These are phyloP conservation scores for Tulasnella sp. DNA, from an alignment of 768 basidiomycete species.

Conservation along the genomic window DNA sequence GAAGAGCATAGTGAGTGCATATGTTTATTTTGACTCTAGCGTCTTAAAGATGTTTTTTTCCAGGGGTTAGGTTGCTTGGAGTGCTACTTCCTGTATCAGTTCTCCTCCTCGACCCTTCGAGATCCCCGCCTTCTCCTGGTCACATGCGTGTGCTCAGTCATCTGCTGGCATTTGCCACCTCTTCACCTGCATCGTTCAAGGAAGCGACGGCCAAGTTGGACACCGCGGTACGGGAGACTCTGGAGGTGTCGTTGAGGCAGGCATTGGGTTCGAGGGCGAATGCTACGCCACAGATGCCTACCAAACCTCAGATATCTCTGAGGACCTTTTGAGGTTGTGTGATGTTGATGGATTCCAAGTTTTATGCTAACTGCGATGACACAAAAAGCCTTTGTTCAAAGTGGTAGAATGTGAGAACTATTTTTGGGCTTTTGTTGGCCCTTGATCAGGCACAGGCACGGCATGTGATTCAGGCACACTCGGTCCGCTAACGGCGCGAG, in stretches of 20 bases:
- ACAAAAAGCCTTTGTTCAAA: too few species aligned
- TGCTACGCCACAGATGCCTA: conserved; percentile 25
- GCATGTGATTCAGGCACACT: too few species aligned
- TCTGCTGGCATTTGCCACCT: conserved; percentile 56
- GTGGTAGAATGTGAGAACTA: too few species aligned
- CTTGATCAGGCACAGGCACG: too few species aligned
- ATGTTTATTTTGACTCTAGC: not conserved
- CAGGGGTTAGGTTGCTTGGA: conserved; percentile 54
- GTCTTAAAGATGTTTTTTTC: conserved; percentile 1
- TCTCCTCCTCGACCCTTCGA: conserved; percentile 48
- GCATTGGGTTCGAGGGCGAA: conserved; percentile 42
- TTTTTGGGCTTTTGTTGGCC: too few species aligned
- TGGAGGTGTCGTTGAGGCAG: conserved; percentile 70
- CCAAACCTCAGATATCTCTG: conserved; percentile 68
- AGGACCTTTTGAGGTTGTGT: conserved; percentile 15
- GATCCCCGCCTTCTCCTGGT: conserved; percentile 32
- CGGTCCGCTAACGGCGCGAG: too few species aligned
- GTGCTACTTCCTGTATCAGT: conserved; percentile 65
- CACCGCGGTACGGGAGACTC: conserved; percentile 37
- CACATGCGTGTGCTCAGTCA: conserved; percentile 51
- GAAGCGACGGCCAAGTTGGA: conserved; percentile 65
- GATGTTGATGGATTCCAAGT: too few species aligned
- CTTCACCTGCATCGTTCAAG: conserved; percentile 66
- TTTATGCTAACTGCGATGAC: too few species aligned
- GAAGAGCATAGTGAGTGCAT: conserved; percentile 48